Evolutionary conservation across 2,329 filamentous ascomycete species (phyloP).

Genomic region (Acrocalymma vagum): DNA sequence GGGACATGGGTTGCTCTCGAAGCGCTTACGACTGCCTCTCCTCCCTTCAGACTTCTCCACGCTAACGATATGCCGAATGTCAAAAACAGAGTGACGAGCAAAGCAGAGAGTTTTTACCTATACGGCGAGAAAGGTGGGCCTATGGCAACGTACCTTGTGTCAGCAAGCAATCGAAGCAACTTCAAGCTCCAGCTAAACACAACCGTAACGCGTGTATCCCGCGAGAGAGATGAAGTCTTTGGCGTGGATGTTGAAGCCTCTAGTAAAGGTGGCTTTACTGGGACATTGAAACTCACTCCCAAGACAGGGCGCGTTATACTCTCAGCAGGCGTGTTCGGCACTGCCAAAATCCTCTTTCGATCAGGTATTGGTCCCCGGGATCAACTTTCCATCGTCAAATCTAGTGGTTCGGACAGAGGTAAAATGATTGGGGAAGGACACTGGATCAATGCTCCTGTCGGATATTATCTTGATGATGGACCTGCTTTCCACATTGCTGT

Average conservation of each 20-base stretch:
- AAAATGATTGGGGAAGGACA: conserved; percentile 51
- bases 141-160: conserved; percentile 72
- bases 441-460: conserved; percentile 59
- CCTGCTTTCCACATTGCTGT: conserved; percentile 10
- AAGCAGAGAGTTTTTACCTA: conserved; percentile 71
- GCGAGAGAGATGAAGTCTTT: conserved; percentile 66
- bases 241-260: conserved; percentile 71
- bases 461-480: conserved; percentile 55
- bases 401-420: conserved; percentile 46
- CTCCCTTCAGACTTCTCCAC: conserved; percentile 68
- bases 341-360: conserved; percentile 70
- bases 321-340: conserved; percentile 72
- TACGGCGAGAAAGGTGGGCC: conserved; percentile 71
- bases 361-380: conserved; percentile 68
- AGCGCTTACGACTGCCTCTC: conserved; percentile 64
- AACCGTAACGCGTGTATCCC: conserved; percentile 68
- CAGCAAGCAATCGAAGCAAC: conserved; percentile 65
- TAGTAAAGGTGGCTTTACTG: conserved; percentile 48
- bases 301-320: conserved; percentile 70
- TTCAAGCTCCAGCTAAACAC: conserved; percentile 72
- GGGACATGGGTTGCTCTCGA: conserved; percentile 66
- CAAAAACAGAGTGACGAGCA: conserved; percentile 69
- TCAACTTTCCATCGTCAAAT: conserved; percentile 52
- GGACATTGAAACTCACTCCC: conserved; percentile 64
- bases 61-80: conserved; percentile 66